Percentiles rank a stretch among this genome's conserved stretches.
phyloP scores from a whole-genome alignment of 495 filamentous ascomycete species.

The Bacidia gigantensis region DNA sequence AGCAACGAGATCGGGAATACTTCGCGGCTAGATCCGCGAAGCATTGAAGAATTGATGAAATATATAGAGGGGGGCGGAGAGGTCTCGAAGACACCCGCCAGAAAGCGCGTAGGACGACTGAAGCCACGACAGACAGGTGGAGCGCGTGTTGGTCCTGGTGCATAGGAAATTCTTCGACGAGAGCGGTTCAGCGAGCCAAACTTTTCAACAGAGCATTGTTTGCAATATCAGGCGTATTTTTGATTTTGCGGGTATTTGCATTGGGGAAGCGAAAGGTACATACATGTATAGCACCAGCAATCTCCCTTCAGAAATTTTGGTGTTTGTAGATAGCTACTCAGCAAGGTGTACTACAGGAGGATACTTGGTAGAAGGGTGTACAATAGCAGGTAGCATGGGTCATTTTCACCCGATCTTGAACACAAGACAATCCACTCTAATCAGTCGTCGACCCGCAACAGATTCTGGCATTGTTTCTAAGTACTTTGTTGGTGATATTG shows the following conservation, averaged over 20 bases:
- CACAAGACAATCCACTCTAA: no score
- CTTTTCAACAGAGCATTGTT: no score
- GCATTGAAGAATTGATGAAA: conserved; percentile 72
- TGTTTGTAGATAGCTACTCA: neutral
- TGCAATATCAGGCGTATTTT: no score
- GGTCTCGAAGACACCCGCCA: conserved; percentile 34
- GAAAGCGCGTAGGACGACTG: conserved; percentile 46
- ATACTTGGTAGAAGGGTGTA: neutral
- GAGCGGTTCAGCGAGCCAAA: no score
- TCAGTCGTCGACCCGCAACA: no score
- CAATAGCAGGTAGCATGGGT: neutral
- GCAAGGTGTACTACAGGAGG: neutral
- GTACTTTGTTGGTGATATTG: no score
- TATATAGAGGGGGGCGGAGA: conserved; percentile 68
- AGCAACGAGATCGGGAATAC: conserved; percentile 25
- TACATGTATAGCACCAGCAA: neutral
- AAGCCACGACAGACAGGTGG: conserved; percentile 62
- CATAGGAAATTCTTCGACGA: neutral
- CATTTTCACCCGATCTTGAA: no score
- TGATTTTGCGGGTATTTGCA: no score
- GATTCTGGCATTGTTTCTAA: no score
- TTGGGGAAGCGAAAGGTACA: no score
- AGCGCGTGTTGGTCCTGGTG: conserved; percentile 13
- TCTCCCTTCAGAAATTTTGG: neutral
- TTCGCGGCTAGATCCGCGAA: conserved; percentile 49